Evolutionary conservation across 352 stramenopile genomes (phyloP).

Genomic region (Globisporangium sylvaticum): DNA sequence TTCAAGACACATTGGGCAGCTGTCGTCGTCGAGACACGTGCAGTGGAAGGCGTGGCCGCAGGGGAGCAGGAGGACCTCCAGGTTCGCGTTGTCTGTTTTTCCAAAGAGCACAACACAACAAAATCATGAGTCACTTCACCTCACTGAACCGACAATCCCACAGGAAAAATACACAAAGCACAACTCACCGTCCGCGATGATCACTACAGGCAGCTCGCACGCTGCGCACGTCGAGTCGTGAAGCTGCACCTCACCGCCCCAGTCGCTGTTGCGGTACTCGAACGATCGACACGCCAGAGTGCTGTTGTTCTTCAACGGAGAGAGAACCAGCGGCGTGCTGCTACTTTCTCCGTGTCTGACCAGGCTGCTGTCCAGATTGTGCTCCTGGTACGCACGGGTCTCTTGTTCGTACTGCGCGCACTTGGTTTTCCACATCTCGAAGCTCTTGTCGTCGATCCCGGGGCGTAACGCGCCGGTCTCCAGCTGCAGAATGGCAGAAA

Average conservation of each 20-base stretch:
- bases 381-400: slow-evolving; percentile 15
- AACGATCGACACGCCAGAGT: slow-evolving; percentile 44
- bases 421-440: slow-evolving; percentile 50
- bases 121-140: background rate
- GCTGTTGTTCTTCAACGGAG: slow-evolving; percentile 6
- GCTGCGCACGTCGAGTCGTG: slow-evolving; percentile 70
- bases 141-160: background rate
- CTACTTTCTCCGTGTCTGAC: background rate
- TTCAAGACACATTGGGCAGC: slow-evolving; percentile 71
- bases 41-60: slow-evolving; percentile 81
- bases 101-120: background rate
- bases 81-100: slow-evolving; percentile 58
- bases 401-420: slow-evolving; percentile 49
- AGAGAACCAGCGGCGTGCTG: background rate
- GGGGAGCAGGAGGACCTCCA: slow-evolving; percentile 71
- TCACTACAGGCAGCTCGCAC: slow-evolving; percentile 79
- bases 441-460: slow-evolving; percentile 41
- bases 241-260: slow-evolving; percentile 82
- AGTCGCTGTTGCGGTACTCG: slow-evolving; percentile 84
- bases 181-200: slow-evolving; percentile 67
- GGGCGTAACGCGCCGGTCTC: slow-evolving; percentile 43
- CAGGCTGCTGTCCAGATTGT: background rate
- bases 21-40: slow-evolving; percentile 51
- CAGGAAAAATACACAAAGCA: slow-evolving; percentile 2
- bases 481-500: slow-evolving; percentile 62